Conservation (phyloP, 129 eudicot species). For the Dittrichia graveolens region DNA sequence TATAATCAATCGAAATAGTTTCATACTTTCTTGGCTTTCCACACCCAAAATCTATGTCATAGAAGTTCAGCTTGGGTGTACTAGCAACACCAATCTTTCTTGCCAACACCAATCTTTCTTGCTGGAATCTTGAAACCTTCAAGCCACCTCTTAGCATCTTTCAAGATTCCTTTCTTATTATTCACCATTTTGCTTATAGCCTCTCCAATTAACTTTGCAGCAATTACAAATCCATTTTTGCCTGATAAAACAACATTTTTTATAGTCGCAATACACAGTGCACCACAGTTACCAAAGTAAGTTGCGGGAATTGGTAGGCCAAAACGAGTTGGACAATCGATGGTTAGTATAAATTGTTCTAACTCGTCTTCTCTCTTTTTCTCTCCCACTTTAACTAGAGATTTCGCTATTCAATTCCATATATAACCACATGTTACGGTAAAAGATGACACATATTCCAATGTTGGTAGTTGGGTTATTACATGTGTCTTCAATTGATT, state of each 20-base stretch:
- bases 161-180: constrained; percentile 42
- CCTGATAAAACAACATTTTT: constrained; percentile 32
- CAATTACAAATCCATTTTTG: constrained; percentile 42
- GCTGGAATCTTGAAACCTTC: constrained; percentile 28
- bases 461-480: constrained; percentile 6
- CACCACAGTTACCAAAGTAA: constrained; percentile 59
- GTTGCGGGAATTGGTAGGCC: constrained; percentile 51
- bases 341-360: constrained; percentile 38
- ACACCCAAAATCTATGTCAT: constrained; percentile 60
- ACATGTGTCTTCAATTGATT: constrained; percentile 31
- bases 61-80: constrained; percentile 48
- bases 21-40: constrained; percentile 55
- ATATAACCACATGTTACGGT: constrained; percentile 36
- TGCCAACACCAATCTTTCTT: too few species aligned
- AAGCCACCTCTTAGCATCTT: constrained; percentile 51
- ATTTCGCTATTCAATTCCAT: constrained; percentile 45
- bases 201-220: constrained; percentile 41
- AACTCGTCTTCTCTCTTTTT: constrained; percentile 32
- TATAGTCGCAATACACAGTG: constrained; percentile 34
- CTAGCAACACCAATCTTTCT: constrained; percentile 51
- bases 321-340: constrained; percentile 55
- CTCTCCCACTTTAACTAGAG: constrained; percentile 21
- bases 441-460: constrained; percentile 40
- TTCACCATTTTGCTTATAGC: constrained; percentile 39
- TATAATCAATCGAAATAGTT: constrained; percentile 37